Conservation (phyloP, 2,329 filamentous ascomycete genomes). For the Ceratocystis albifundus region DNA sequence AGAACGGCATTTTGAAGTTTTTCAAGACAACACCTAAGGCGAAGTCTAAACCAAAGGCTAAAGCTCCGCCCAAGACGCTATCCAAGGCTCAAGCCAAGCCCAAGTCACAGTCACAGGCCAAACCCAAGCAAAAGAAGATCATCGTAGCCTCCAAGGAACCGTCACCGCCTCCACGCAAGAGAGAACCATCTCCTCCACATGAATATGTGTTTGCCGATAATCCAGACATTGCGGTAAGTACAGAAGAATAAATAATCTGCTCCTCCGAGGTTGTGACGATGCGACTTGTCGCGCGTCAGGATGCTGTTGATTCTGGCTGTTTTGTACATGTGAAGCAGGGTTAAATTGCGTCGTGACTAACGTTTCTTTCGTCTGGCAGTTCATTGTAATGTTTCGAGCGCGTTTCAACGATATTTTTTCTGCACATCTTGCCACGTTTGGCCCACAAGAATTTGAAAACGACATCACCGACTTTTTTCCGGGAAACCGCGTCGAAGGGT, state of each 20-base stretch:
- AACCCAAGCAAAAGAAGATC: conserved; percentile 26
- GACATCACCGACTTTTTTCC: conserved; percentile 68
- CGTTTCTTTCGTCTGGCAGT: conserved; percentile 42
- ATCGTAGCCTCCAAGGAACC: conserved; percentile 34
- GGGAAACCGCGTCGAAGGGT: conserved; percentile 72
- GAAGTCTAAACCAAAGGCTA: conserved; percentile 28
- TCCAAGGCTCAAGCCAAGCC: conserved; percentile 29
- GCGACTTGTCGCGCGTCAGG: conserved; percentile 43
- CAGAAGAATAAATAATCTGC: conserved; percentile 13
- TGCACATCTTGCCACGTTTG: conserved; percentile 76
- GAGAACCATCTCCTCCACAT: conserved; percentile 78
- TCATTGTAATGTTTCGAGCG: conserved; percentile 95
- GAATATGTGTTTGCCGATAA: conserved; percentile 86
- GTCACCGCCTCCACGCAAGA: conserved; percentile 60
- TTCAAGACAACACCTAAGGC: conserved; percentile 34
- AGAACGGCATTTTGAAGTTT: conserved; percentile 54
- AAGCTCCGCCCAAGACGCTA: conserved; percentile 25
- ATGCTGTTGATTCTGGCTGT: conserved; percentile 27
- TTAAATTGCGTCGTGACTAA: conserved; percentile 27
- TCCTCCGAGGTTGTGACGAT: conserved; percentile 26
- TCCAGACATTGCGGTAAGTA: conserved; percentile 78
- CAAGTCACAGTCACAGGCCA: conserved; percentile 33
- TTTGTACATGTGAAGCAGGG: conserved; percentile 2
- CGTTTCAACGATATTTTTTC: conserved; percentile 86
- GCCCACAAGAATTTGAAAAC: conserved; percentile 86